phyloP scores from a whole-genome alignment of 2,329 filamentous ascomycete genomes.

The Xylaria sp. region DNA sequence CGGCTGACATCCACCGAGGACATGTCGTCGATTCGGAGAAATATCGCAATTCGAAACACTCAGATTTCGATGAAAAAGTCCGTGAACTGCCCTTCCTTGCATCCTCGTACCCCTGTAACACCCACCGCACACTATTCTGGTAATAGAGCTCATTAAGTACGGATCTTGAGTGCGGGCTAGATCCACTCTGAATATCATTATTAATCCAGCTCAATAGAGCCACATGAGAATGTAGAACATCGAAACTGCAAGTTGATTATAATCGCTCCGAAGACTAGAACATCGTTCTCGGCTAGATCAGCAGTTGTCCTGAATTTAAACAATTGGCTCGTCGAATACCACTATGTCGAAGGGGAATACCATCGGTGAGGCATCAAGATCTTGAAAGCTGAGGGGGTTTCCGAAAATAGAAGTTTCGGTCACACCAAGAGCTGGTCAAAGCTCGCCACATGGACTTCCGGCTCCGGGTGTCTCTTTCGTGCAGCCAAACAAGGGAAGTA shows the following conservation, averaged over 20 bases:
- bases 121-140: background rate
- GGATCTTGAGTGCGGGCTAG: background rate
- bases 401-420: background rate
- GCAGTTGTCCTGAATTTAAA: background rate
- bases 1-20: background rate
- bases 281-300: background rate
- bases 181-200: background rate
- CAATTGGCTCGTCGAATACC: background rate
- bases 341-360: background rate
- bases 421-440: background rate
- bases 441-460: background rate
- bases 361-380: background rate
- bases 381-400: background rate
- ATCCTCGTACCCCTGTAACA: slow-evolving; percentile 6
- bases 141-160: background rate
- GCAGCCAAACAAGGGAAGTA: background rate
- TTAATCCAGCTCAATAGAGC: background rate
- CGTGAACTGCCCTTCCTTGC: slow-evolving; percentile 14
- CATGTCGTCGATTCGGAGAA: slow-evolving; percentile 4
- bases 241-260: background rate
- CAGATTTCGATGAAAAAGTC: slow-evolving; percentile 21
- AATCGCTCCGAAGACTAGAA: background rate
- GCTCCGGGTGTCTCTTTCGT: background rate
- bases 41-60: slow-evolving; percentile 29
- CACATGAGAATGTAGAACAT: background rate